phyloP scores from a whole-genome alignment of 805 yeast species.

The Yarrowia sp. region DNA sequence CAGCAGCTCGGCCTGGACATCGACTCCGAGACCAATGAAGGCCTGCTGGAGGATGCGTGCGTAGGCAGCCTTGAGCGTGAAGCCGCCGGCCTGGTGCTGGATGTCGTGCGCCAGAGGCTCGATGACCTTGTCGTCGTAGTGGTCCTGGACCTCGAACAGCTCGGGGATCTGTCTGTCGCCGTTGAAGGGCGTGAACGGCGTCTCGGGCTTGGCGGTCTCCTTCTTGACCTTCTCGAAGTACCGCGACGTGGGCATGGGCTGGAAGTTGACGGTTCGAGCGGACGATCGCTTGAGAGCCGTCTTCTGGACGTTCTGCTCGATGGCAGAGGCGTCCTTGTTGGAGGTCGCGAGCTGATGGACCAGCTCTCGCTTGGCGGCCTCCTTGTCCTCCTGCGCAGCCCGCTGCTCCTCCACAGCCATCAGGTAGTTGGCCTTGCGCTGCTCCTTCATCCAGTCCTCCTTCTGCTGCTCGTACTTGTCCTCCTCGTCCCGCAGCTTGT shows the following conservation, averaged over 20 bases:
- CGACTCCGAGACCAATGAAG: slow-evolving; percentile 83
- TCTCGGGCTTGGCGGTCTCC: slow-evolving; percentile 37
- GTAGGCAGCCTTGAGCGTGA: slow-evolving; percentile 65
- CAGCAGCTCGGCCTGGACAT: slow-evolving; percentile 55
- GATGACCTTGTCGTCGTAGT: slow-evolving; percentile 65
- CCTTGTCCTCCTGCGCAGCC: slow-evolving; percentile 50
- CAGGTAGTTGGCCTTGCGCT: slow-evolving; percentile 48
- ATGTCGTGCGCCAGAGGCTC: slow-evolving; percentile 52
- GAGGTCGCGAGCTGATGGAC: slow-evolving; percentile 51
- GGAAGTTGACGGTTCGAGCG: slow-evolving; percentile 49
- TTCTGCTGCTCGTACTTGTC: slow-evolving; percentile 61
- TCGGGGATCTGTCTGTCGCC: slow-evolving; percentile 71
- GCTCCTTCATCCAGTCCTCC: slow-evolving; percentile 57
- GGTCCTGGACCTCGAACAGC: slow-evolving; percentile 49
- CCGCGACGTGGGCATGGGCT: slow-evolving; percentile 21
- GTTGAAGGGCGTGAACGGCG: slow-evolving; percentile 91
- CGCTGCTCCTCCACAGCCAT: slow-evolving; percentile 53
- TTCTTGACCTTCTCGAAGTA: slow-evolving; percentile 48
- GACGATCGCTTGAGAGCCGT: slow-evolving; percentile 61
- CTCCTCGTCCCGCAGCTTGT: slow-evolving; percentile 69
- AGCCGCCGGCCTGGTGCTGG: slow-evolving; percentile 82
- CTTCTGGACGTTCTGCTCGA: slow-evolving; percentile 52
- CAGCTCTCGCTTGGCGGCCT: slow-evolving; percentile 54
- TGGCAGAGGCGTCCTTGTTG: slow-evolving; percentile 46
- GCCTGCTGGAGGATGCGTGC: slow-evolving; percentile 82